Conservation (phyloP, 345 rosid genomes). For the Carallia pectinifolia region DNA sequence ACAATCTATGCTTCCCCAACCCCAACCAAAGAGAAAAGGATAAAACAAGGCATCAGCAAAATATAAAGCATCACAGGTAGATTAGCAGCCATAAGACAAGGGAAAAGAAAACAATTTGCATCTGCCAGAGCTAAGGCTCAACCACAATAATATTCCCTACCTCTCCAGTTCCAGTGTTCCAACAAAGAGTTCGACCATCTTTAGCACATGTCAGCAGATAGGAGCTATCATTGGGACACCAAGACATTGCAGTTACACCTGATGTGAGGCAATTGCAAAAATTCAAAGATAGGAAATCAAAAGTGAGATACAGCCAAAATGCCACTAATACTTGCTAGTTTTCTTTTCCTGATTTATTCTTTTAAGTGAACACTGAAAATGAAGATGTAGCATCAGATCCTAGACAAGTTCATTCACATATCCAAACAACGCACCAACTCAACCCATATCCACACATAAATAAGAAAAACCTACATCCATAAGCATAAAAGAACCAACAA, state of each 20-base stretch:
- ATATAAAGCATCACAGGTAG: not conserved
- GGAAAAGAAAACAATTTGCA: not conserved
- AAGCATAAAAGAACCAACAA: not conserved
- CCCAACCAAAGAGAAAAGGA: too few relatives aligned
- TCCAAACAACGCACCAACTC: too few relatives aligned
- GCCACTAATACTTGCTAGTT: too few relatives aligned
- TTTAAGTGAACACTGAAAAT: too few relatives aligned
- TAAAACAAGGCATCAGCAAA: not conserved
- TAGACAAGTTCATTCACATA: too few relatives aligned
- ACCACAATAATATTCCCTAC: slow-evolving; percentile 34
- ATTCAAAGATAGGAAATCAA: not conserved
- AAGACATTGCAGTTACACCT: slow-evolving; percentile 99
- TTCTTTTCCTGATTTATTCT: too few relatives aligned
- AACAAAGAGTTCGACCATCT: slow-evolving; percentile 96
- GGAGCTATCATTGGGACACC: slow-evolving; percentile 95
- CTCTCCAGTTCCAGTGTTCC: slow-evolving; percentile 92
- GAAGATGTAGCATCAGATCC: too few relatives aligned
- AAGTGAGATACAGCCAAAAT: not conserved
- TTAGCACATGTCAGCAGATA: slow-evolving; percentile 96
- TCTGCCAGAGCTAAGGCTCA: slow-evolving; percentile 6
- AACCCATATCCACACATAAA: too few relatives aligned
- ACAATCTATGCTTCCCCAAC: slow-evolving; percentile 52
- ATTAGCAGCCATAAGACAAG: not conserved
- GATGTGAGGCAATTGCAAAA: slow-evolving; percentile 5
- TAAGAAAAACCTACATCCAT: not conserved